Evolutionary conservation across 192 early-diverging fungal species (phyloP), one percentile per base, ranked within the genome.

Genomic region (Coemansia sp.): DNA sequence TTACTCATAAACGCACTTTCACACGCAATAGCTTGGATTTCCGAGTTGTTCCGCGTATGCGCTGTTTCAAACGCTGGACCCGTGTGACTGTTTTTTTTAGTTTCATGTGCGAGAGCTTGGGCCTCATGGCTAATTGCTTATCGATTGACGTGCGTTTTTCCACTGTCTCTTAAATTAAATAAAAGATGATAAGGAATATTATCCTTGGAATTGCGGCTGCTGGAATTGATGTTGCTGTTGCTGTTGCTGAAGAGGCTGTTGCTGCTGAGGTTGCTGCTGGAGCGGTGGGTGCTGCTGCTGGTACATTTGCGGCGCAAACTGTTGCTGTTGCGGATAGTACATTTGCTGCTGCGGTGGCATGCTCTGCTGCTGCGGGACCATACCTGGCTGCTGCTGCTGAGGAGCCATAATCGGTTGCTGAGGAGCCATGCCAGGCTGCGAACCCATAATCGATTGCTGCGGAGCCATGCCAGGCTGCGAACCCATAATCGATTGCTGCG

Each of bases 241-340:
- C 4, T 4, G 64, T 26, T 65, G 61, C 56, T 61, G 62, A 19
- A 17, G 28, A 51, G 53, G 61, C 55, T 68, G 56, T 46, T 40
- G 65, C 65, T 66, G 55, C 59, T 61, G 59, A 50, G 22, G 76
- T 55, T 66, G 55, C 62, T 61, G 59, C 65, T 59, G 58, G 51
- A 19, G 76, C 63, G 26, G 70, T 67, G 54, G 72, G 72, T 71
- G 28, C 59, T 61, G 60, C 71, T 71, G 28, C 69, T 66, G 52
- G 52, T 54, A 54, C 23, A 54, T 54, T 3, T 54, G 52, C 22
- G 21, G 52, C 22, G 23, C 26, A 31, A 28, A 34, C 54, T 56
- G 54, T 5, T 20, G 58, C 61, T 63, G 71, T 10, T 54, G 49
- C 19, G 59, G 59, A n/a, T 60, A 48, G n/a, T 60, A 48, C 59